Percentiles rank a stretch among this genome's conserved stretches.
These are phyloP conservation scores for Neurospora sp. DNA, from an alignment of 495 filamentous ascomycete species.

Conservation along the genomic window DNA sequence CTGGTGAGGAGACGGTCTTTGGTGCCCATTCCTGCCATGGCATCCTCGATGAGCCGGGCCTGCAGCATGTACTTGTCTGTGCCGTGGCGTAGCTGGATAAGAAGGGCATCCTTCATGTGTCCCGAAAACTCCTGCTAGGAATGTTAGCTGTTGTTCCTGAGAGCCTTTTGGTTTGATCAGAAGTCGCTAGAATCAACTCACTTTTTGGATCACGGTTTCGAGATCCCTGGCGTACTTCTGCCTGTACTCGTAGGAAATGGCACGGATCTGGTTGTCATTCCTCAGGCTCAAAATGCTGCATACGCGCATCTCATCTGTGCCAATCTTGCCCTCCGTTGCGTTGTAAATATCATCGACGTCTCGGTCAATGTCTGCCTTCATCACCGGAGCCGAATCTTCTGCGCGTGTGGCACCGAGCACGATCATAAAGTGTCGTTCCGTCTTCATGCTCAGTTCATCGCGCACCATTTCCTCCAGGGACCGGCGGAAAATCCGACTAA, in stretches of 20 bases:
- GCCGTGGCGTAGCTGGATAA: constrained; percentile 66
- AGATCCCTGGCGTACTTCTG: constrained; percentile 54
- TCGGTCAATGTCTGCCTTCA: constrained; percentile 56
- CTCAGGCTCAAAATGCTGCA: constrained; percentile 63
- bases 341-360: constrained; percentile 64
- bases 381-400: constrained; percentile 65
- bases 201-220: constrained; percentile 59
- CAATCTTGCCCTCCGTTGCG: constrained; percentile 58
- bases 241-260: constrained; percentile 63
- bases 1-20: constrained; percentile 72
- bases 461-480: constrained; percentile 59
- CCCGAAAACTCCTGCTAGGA: constrained; percentile 61
- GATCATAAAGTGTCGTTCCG: constrained; percentile 67
- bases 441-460: constrained; percentile 75
- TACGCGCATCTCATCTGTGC: constrained; percentile 67
- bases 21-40: constrained; percentile 80
- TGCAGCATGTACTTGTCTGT: constrained; percentile 74
- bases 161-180: neutral
- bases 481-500: constrained; percentile 50
- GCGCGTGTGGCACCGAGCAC: constrained; percentile 59
- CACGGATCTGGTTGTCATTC: constrained; percentile 70
- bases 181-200: constrained; percentile 15
- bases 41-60: constrained; percentile 66
- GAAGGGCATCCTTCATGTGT: constrained; percentile 82
- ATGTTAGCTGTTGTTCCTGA: constrained; percentile 1